Conservation (phyloP, 176 grass and related monocot species). For the Cocos nucifera region DNA sequence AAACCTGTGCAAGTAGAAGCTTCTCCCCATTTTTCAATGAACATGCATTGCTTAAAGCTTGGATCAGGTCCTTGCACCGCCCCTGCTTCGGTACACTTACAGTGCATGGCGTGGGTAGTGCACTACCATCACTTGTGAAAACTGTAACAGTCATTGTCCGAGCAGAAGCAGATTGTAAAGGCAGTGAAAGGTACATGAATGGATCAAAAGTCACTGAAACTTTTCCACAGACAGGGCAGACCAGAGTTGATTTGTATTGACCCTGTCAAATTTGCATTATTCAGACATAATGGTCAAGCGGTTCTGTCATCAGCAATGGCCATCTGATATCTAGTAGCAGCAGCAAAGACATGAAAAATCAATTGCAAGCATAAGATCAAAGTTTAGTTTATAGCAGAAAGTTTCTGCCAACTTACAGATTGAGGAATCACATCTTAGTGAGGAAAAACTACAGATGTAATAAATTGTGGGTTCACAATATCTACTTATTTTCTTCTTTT, state of each 20-base stretch:
- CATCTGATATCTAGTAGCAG: slow-evolving; percentile 10
- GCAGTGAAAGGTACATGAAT: slow-evolving; percentile 98
- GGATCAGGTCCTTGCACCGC: slow-evolving; percentile 69
- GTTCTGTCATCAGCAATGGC: not conserved
- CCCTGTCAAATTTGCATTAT: slow-evolving; percentile 44
- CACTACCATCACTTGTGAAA: slow-evolving; percentile 66
- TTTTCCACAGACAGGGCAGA: slow-evolving; percentile 88
- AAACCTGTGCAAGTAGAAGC: slow-evolving; percentile 91
- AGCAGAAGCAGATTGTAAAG: slow-evolving; percentile 81
- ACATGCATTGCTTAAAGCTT: slow-evolving; percentile 67
- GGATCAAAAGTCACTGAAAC: slow-evolving; percentile 99
- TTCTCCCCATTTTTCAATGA: slow-evolving; percentile 73
- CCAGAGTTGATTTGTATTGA: slow-evolving; percentile 97
- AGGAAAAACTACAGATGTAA: no score
- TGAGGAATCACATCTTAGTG: no score
- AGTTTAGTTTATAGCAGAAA: no score
- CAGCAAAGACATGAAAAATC: not conserved
- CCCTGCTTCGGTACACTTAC: slow-evolving; percentile 96
- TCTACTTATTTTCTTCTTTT: no score
- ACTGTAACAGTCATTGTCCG: slow-evolving; percentile 63
- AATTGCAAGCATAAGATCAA: no score
- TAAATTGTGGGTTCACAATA: no score
- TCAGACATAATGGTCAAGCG: slow-evolving; percentile 2
- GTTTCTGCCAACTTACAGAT: no score
- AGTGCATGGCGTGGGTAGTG: slow-evolving; percentile 58